These are phyloP conservation scores for Leishmania braziliensis DNA, from an alignment of 208 protist genomes.

Conservation along the genomic window DNA sequence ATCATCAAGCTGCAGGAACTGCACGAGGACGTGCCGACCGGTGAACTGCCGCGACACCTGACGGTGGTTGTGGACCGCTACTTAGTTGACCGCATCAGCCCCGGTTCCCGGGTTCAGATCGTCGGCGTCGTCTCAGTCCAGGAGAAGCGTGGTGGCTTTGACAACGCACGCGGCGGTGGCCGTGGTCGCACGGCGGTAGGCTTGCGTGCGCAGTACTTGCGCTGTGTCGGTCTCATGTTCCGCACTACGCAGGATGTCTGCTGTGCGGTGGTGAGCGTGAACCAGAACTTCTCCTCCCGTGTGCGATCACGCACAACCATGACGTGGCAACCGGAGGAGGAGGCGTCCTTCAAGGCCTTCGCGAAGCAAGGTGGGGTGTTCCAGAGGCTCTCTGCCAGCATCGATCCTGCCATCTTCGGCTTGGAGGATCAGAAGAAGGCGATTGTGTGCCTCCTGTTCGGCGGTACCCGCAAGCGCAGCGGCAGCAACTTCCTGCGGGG, in stretches of 20 bases:
- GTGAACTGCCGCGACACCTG: constrained; percentile 92
- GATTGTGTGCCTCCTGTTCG: constrained; percentile 98
- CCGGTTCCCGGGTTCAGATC: constrained; percentile 97
- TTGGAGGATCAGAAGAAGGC: constrained; percentile 97
- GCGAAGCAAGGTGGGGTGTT: constrained; percentile 91
- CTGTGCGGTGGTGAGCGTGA: constrained; percentile 72
- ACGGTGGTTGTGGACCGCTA: constrained; percentile 91
- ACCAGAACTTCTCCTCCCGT: constrained; percentile 89
- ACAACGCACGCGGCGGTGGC: constrained; percentile 37
- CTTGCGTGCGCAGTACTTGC: constrained; percentile 90
- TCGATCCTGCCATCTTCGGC: constrained; percentile 99
- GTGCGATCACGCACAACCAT: constrained; percentile 75
- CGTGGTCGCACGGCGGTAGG: constrained; percentile 61
- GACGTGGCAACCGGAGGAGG: constrained; percentile 89
- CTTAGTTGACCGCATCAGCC: constrained; percentile 93
- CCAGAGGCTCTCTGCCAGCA: constrained; percentile 91
- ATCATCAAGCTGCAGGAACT: constrained; percentile 95
- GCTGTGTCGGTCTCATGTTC: constrained; percentile 89
- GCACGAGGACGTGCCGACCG: constrained; percentile 94
- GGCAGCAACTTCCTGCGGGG: constrained; percentile 97
- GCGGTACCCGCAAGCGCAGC: constrained; percentile 96
- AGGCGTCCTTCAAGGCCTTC: constrained; percentile 90
- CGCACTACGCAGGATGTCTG: constrained; percentile 36
- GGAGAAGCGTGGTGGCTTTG: constrained; percentile 68
- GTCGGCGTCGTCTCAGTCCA: constrained; percentile 86